Base-by-base conservation (phyloP, 129 eudicot species). In the Lactuca saligna region DNA sequence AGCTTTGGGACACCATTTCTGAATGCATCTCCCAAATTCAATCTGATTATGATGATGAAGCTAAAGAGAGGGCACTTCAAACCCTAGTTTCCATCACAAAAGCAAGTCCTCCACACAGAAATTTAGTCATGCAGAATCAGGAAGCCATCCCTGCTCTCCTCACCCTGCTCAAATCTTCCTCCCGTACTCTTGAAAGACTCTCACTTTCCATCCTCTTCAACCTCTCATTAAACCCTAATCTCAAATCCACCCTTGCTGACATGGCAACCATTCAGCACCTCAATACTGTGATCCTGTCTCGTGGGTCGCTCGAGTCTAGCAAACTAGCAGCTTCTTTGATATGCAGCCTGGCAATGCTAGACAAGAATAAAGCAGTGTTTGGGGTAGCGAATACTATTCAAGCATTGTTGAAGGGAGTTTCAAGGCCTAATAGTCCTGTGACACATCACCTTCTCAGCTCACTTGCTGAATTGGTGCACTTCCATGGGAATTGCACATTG, bases 401-500 rank as follows among this genome's bases (percentile, higher is more conserved):
- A 72, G 72, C 77, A 33, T 80, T 89, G 5, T 82, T 89, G 55
- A 83, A 72, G 64, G 89, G 82, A 8, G 65, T 88, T 14, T 78
- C 85, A 9, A 71, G 81, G 4, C 81, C 82, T 1, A 61, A 60
- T 0, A 50, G 76, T 10, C 88, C 80, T 25, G 81, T 84, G 15
- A 60, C 88, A 44, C 96, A 84, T 79, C 90, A 89, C 73, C 84
- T 89, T 17, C 83, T 89, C 7, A 89, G 88, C 66, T 81, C 93
- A 17, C 70, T 89, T 7, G 78, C 93, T 3, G 96, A 89, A 81
- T 69, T 89, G 29, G 93, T 78, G 66, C 90, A 86, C 72, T 89
- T 89, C 48, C 93, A 89, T 29, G 96, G 96, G 63, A 89, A 89
- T 69, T 89, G 96, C 80, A 88, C 92, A 7, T 7, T 85, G 73